A percentile compares a stretch with the other conserved stretches of the same genome.
phyloP scores from a whole-genome alignment of 2,329 filamentous ascomycete species.

The Sporothrix pseudoabietina region DNA sequence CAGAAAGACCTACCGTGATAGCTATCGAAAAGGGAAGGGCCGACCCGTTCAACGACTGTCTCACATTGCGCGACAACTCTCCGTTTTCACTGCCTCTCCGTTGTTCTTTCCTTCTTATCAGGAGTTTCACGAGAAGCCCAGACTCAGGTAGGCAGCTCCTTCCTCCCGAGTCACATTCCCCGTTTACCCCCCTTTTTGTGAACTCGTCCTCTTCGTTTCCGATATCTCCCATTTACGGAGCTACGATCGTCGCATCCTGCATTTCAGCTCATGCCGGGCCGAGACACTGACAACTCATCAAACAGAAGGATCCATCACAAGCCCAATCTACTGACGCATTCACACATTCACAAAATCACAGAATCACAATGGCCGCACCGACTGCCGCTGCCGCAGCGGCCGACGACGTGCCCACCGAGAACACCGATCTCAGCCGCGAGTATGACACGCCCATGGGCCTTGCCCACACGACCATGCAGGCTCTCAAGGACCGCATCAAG shows the following conservation, averaged over 20 bases:
- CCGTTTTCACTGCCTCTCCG: neutral
- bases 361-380: neutral
- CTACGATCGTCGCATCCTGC: neutral
- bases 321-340: neutral
- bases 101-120: neutral
- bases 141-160: neutral
- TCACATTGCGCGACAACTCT: neutral
- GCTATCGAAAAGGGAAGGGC: slow-evolving; percentile 4
- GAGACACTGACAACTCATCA: slow-evolving; percentile 14
- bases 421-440: slow-evolving; percentile 47
- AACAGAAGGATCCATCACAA: neutral
- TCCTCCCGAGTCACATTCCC: neutral
- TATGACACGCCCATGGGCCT: slow-evolving; percentile 52
- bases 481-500: slow-evolving; percentile 60
- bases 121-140: neutral
- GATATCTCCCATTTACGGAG: neutral
- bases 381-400: neutral
- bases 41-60: slow-evolving; percentile 5
- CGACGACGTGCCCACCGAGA: slow-evolving; percentile 33
- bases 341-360: neutral
- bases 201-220: neutral
- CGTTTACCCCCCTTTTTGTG: neutral
- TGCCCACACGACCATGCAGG: slow-evolving; percentile 51
- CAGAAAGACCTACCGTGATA: neutral
- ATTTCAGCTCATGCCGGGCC: slow-evolving; percentile 18